A percentile compares a stretch with the other conserved stretches of the same genome.
Evolutionary conservation across 768 basidiomycete genomes (phyloP).

Genomic region (Stropharia rugosoannulata): DNA sequence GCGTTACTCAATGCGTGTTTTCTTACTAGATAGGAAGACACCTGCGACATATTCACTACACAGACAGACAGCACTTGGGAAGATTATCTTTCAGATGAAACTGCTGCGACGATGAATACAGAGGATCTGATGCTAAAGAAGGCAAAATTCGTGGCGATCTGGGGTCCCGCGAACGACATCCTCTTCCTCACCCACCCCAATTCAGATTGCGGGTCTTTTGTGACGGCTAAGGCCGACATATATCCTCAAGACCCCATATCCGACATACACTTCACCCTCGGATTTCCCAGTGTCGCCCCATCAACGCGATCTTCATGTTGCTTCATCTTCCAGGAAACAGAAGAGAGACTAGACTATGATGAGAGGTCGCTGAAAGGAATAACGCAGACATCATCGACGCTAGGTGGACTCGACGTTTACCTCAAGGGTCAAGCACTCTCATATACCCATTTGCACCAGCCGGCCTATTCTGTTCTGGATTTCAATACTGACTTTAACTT

Average conservation of each 20-base stretch:
- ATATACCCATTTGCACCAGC: conserved; percentile 23
- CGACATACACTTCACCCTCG: background rate
- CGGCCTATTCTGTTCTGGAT: conserved; percentile 28
- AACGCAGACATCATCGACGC: conserved; percentile 36
- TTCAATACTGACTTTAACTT: conserved; percentile 11
- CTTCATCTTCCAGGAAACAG: background rate
- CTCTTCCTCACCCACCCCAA: conserved; percentile 45
- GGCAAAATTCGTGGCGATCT: conserved; percentile 53
- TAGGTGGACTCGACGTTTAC: conserved; percentile 37
- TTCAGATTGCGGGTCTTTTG: background rate
- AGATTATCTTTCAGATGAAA: background rate
- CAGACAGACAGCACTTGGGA: background rate
- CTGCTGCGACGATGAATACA: background rate
- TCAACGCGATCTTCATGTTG: conserved; percentile 6
- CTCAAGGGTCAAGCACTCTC: conserved; percentile 28
- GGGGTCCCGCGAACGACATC: conserved; percentile 57
- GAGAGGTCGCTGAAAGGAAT: conserved; percentile 9
- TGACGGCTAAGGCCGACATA: background rate
- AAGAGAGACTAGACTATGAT: background rate
- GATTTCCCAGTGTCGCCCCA: background rate
- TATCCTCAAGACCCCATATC: conserved; percentile 2
- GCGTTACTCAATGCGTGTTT: too few relatives aligned
- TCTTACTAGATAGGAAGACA: background rate
- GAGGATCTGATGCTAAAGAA: background rate
- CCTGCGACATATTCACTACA: background rate